Evolutionary conservation across 164 flowering plant species (phyloP).

Genomic region (Piper betle): DNA sequence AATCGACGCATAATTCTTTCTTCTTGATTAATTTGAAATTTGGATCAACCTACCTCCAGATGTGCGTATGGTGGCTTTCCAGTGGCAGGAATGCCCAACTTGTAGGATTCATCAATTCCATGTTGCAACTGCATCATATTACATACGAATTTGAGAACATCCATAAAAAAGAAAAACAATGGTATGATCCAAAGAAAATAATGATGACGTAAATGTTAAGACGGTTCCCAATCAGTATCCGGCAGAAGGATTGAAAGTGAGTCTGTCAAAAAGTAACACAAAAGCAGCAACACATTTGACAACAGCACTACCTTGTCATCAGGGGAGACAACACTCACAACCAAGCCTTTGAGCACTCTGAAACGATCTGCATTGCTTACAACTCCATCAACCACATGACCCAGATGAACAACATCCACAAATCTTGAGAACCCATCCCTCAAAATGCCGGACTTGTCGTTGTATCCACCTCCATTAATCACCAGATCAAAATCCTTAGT

Average conservation of each 20-base stretch:
- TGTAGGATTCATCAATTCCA: slow-evolving; percentile 77
- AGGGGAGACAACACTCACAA: slow-evolving; percentile 36
- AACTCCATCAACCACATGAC: slow-evolving; percentile 37
- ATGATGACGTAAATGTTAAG: neutral
- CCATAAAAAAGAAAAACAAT: neutral
- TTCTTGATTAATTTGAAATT: neutral
- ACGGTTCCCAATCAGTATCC: neutral
- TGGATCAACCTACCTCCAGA: slow-evolving; percentile 34
- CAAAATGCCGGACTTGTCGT: slow-evolving; percentile 46
- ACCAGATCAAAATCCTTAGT: slow-evolving; percentile 35
- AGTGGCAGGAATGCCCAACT: slow-evolving; percentile 31
- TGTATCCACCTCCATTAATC: slow-evolving; percentile 34
- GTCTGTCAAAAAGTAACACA: neutral
- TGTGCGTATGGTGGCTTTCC: slow-evolving; percentile 40
- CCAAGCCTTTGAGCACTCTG: slow-evolving; percentile 29
- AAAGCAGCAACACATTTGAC: neutral
- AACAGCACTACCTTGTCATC: slow-evolving; percentile 46
- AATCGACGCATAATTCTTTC: no score
- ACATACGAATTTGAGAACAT: slow-evolving; percentile 7
- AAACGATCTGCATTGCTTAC: slow-evolving; percentile 12
- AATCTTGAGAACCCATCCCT: slow-evolving; percentile 54
- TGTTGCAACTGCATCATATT: slow-evolving; percentile 80
- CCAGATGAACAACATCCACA: slow-evolving; percentile 22
- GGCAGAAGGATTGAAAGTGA: neutral
- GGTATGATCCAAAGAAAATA: neutral